These are phyloP conservation scores for Acanthamoeba divionensis DNA, from an alignment of 208 protist species.

Conservation along the genomic window DNA sequence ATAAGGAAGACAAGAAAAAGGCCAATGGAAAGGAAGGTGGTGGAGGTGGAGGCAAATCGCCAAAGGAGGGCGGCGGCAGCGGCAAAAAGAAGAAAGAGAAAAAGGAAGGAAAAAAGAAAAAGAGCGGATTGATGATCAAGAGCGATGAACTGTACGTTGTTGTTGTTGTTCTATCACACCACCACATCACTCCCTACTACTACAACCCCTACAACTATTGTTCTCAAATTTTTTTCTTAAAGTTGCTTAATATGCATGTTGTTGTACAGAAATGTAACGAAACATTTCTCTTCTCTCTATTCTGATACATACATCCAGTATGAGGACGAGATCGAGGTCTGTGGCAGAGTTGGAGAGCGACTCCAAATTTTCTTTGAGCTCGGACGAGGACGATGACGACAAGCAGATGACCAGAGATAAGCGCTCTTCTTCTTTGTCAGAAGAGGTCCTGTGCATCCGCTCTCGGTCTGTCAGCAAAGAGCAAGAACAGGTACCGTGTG, in stretches of 20 bases:
- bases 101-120: background rate
- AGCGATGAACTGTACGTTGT: background rate
- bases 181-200: background rate
- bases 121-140: background rate
- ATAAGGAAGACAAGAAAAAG: conserved; percentile 9
- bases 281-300: background rate
- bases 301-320: background rate
- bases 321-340: background rate
- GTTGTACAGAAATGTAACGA: background rate
- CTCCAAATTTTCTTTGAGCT: background rate
- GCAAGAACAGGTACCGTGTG: background rate
- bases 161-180: background rate
- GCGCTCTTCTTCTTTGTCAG: background rate
- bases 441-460: too few relatives aligned
- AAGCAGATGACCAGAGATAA: background rate
- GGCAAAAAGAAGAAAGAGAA: background rate
- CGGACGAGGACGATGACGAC: background rate
- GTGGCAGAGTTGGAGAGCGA: background rate
- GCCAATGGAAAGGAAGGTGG: too few relatives aligned
- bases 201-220: background rate
- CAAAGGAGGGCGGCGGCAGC: too few relatives aligned
- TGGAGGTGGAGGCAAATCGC: too few relatives aligned
- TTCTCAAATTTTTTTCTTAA: background rate
- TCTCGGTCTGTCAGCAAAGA: too few relatives aligned
- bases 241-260: background rate